A percentile compares a stretch with the other conserved stretches of the same genome.
These are phyloP conservation scores for Drechslera avenae DNA, from an alignment of 2,329 filamentous ascomycete species.

Conservation along the genomic window DNA sequence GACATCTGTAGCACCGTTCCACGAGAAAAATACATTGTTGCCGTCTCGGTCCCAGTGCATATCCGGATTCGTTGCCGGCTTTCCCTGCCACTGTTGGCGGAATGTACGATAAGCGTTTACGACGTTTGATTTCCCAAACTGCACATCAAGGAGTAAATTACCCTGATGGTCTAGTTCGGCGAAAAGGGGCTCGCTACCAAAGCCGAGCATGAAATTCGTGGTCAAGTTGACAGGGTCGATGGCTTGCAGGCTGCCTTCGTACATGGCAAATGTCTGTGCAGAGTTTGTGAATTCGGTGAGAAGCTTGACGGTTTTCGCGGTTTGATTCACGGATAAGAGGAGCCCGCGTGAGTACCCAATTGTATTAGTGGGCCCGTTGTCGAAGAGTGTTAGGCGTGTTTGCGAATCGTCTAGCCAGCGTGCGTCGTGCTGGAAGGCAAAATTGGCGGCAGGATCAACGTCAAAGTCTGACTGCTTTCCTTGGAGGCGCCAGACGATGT, in stretches of 20 bases:
- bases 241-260: conserved; percentile 50
- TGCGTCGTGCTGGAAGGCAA: conserved; percentile 30
- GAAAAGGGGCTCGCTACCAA: conserved; percentile 55
- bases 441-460: conserved; percentile 13
- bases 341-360: conserved; percentile 39
- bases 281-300: conserved; percentile 50
- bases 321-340: conserved; percentile 48
- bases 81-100: conserved; percentile 31
- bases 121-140: conserved; percentile 45
- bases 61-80: conserved; percentile 23
- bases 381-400: conserved; percentile 46
- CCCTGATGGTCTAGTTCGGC: conserved; percentile 53
- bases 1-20: conserved; percentile 37
- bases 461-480: conserved; percentile 24
- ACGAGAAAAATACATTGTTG: conserved; percentile 26
- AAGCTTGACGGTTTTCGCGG: conserved; percentile 52
- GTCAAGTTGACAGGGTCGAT: conserved; percentile 35
- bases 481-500: conserved; percentile 39
- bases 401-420: conserved; percentile 25
- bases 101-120: conserved; percentile 48
- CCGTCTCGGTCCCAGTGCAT: conserved; percentile 18
- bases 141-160: conserved; percentile 49
- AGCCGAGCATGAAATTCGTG: conserved; percentile 55
- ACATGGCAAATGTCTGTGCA: conserved; percentile 43
- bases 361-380: conserved; percentile 41